Evolutionary conservation across 2,329 filamentous ascomycete genomes (phyloP), one percentile per base, ranked within the genome.

Genomic region (Colletotrichum destructivum): DNA sequence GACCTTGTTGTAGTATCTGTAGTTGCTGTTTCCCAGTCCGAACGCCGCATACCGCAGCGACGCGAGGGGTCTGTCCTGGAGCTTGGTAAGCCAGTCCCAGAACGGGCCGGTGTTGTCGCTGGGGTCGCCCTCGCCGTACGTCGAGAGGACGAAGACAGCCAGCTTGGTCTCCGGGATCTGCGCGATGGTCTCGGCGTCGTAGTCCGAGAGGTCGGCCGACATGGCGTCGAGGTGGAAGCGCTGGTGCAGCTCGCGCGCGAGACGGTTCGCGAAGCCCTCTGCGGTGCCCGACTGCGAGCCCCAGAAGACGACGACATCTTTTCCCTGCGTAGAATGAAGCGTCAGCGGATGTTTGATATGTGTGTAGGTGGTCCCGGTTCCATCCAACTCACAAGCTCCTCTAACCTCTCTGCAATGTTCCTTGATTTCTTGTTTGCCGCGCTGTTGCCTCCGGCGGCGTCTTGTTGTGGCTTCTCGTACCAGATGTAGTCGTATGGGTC

Each of bases 261-360:
- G 76, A 6, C 79, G 78, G 61, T 80, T 79, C 9, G 84, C 84
- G 62, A 85, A 81, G 12, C 79, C 78, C 72, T 86, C 84, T 0
- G 84, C 83, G 0, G 84, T 85, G 11, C 85, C 84, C 4, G 84
- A 85, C 71, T 86, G 84, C 2, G 84, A 86, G n/a, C 84, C 84
- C 82, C 82, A 87, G 77, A 87, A 84, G 46, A 86, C 79, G 26
- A 85, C 66, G 18, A 69, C 66, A 54, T 69, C 66, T 54, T 65
- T 69, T 52, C 61, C 61, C 66, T 69, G 35, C 0, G 26, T 7
- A 12, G 8, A 6, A 8, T n/a, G 15, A 61, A 16, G 31, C 18
- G 1, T n/a, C 12, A 52, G 60, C n/a, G 6, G 9, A 35, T 44
- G 2, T 18, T 31, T 31, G 9, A 11, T 15, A 13, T 18, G 1